Evolutionary conservation across 495 filamentous ascomycete genomes (phyloP).

Genomic region (Penicillium antarcticum): DNA sequence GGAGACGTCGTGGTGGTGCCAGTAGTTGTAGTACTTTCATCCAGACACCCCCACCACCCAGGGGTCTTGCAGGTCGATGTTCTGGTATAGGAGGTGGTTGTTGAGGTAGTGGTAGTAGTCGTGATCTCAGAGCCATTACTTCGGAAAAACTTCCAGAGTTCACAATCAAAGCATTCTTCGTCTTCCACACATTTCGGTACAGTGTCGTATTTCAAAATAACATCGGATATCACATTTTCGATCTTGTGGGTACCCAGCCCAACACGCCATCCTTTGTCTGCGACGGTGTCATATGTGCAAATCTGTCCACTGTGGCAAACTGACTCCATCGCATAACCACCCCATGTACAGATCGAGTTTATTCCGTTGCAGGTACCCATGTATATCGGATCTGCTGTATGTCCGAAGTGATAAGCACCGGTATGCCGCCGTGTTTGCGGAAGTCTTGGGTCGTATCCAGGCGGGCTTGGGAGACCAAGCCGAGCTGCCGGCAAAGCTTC

Average conservation of each 20-base stretch:
- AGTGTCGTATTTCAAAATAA: constrained; percentile 74
- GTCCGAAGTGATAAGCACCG: constrained; percentile 88
- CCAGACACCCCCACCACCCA: constrained; percentile 61
- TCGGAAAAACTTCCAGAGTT: constrained; percentile 88
- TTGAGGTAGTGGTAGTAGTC: constrained; percentile 57
- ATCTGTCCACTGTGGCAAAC: constrained; percentile 83
- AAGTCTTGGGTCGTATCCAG: constrained; percentile 63
- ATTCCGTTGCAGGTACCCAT: constrained; percentile 92
- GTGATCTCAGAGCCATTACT: constrained; percentile 80
- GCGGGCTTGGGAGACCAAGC: constrained; percentile 82
- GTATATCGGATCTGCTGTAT: constrained; percentile 92
- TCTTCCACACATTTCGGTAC: constrained; percentile 73
- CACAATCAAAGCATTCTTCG: constrained; percentile 83
- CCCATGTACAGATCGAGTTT: constrained; percentile 81
- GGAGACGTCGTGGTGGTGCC: constrained; percentile 45
- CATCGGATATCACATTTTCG: constrained; percentile 75
- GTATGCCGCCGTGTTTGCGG: constrained; percentile 70
- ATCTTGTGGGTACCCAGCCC: constrained; percentile 85
- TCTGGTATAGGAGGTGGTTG: constrained; percentile 57
- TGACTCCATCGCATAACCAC: constrained; percentile 92
- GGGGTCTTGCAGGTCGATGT: constrained; percentile 88
- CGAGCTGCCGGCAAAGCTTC: constrained; percentile 85
- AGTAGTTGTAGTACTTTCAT: constrained; percentile 61
- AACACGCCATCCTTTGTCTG: constrained; percentile 84
- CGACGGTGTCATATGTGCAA: constrained; percentile 89